A percentile compares a stretch with the other conserved stretches of the same genome.
phyloP scores from a whole-genome alignment of 1,284 basidiomycete species.

The Marasmius tenuissimus region DNA sequence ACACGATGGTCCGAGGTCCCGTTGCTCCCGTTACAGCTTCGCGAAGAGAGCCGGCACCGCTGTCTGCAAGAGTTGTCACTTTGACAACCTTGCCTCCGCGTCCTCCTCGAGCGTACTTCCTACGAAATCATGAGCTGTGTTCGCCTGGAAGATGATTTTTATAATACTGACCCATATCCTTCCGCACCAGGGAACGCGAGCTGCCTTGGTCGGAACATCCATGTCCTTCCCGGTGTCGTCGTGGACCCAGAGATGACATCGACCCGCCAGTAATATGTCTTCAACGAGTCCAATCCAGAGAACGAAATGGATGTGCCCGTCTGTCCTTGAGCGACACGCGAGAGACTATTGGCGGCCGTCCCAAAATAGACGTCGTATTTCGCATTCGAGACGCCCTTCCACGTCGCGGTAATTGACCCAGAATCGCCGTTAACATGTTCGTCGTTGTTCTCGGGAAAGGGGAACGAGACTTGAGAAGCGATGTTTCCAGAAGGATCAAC shows the following conservation, averaged over 20 bases:
- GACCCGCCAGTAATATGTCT: slow-evolving; percentile 8
- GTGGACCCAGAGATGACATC: neutral
- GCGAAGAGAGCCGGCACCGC: slow-evolving; percentile 1
- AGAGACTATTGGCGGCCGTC: neutral
- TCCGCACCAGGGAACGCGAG: slow-evolving; percentile 12
- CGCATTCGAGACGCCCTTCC: neutral
- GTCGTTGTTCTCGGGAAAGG: neutral
- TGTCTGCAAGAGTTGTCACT: slow-evolving; percentile 7
- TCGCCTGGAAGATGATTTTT: neutral
- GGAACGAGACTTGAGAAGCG: neutral
- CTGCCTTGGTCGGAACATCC: slow-evolving; percentile 2
- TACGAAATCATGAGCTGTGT: neutral
- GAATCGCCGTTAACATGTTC: neutral
- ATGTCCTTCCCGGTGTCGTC: neutral
- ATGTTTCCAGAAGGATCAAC: slow-evolving; percentile 1
- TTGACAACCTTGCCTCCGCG: slow-evolving; percentile 5
- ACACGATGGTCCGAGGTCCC: slow-evolving; percentile 8
- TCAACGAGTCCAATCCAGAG: neutral
- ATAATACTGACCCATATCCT: slow-evolving; percentile 1
- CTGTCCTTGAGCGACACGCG: neutral
- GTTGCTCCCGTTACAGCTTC: neutral
- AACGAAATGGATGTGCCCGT: neutral
- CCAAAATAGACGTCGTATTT: slow-evolving; percentile 5
- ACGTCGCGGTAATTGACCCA: neutral
- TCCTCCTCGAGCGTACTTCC: slow-evolving; percentile 6